phyloP scores from a whole-genome alignment of 1,139 yeast species.

The Suhomyces coccinellae region DNA sequence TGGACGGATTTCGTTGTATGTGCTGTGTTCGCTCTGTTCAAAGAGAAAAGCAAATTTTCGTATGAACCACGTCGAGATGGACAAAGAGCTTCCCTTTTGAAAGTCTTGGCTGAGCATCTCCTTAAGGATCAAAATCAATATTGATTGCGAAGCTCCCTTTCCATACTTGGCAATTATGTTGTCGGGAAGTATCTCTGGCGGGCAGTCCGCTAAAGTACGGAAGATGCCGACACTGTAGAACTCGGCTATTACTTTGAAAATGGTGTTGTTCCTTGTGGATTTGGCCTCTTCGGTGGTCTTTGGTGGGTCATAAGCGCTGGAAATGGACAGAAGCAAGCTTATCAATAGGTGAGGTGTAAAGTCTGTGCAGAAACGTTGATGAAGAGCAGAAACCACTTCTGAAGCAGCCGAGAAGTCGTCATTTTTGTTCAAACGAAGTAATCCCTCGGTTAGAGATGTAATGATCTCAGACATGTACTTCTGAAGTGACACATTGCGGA shows the following conservation, averaged over 20 bases:
- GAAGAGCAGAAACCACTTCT: constrained; percentile 71
- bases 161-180: constrained; percentile 20
- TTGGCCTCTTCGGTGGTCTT: constrained; percentile 1
- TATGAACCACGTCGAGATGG: constrained; percentile 50
- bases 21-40: neutral
- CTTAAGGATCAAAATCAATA: constrained; percentile 52
- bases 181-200: constrained; percentile 28
- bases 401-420: constrained; percentile 66
- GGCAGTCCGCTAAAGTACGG: constrained; percentile 38
- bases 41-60: constrained; percentile 44
- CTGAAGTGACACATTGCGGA: constrained; percentile 62
- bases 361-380: constrained; percentile 62
- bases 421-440: constrained; percentile 51
- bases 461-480: constrained; percentile 77
- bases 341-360: constrained; percentile 57
- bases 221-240: constrained; percentile 63
- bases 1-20: constrained; percentile 13
- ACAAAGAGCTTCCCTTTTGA: constrained; percentile 47
- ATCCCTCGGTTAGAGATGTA: constrained; percentile 63
- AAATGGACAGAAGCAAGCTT: constrained; percentile 46
- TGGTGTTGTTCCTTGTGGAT: constrained; percentile 45
- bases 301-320: neutral
- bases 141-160: constrained; percentile 31
- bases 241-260: constrained; percentile 61
- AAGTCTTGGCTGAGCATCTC: constrained; percentile 54